Percentiles rank a stretch among this genome's conserved stretches.
phyloP scores from a whole-genome alignment of 331 rosid genomes.

The Arachis monticola region DNA sequence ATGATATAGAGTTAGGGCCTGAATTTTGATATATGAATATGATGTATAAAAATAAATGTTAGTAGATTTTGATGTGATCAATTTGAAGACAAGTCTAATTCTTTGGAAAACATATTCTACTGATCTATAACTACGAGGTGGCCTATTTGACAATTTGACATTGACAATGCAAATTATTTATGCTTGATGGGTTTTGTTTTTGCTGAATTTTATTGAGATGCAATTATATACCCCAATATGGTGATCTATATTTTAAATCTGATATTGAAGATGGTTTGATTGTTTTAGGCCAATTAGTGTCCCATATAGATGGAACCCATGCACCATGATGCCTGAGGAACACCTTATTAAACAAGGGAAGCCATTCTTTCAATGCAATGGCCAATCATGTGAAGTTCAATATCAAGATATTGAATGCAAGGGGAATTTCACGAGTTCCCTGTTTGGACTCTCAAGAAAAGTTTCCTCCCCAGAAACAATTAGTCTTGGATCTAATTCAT shows the following conservation, averaged over 20 bases:
- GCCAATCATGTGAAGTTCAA: slow-evolving; percentile 49
- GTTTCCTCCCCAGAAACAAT: slow-evolving; percentile 77
- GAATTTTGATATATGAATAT: slow-evolving; percentile 3
- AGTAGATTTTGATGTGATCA: not conserved
- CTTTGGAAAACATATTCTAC: slow-evolving; percentile 4
- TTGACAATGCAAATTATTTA: not conserved
- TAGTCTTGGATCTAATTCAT: slow-evolving; percentile 63
- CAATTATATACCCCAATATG: not conserved
- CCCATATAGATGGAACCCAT: slow-evolving; percentile 76
- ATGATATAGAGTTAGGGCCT: slow-evolving; percentile 1
- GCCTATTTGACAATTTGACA: not conserved
- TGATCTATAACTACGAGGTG: not conserved
- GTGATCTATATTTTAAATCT: slow-evolving; percentile 8
- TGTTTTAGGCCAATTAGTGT: slow-evolving; percentile 74
- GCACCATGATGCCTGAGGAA: slow-evolving; percentile 55
- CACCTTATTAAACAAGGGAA: slow-evolving; percentile 50
- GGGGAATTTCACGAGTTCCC: slow-evolving; percentile 49
- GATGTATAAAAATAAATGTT: not conserved
- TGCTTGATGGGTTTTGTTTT: not conserved
- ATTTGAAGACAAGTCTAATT: not conserved
- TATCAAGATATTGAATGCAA: slow-evolving; percentile 51
- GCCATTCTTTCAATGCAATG: slow-evolving; percentile 42
- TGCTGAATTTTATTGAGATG: not conserved
- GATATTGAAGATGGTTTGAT: slow-evolving; percentile 33
- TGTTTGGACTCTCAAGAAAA: slow-evolving; percentile 56